Percentiles rank a stretch among this genome's conserved stretches.
Evolutionary conservation across 768 basidiomycete genomes (phyloP).

Genomic region (Lactarius trivialis): DNA sequence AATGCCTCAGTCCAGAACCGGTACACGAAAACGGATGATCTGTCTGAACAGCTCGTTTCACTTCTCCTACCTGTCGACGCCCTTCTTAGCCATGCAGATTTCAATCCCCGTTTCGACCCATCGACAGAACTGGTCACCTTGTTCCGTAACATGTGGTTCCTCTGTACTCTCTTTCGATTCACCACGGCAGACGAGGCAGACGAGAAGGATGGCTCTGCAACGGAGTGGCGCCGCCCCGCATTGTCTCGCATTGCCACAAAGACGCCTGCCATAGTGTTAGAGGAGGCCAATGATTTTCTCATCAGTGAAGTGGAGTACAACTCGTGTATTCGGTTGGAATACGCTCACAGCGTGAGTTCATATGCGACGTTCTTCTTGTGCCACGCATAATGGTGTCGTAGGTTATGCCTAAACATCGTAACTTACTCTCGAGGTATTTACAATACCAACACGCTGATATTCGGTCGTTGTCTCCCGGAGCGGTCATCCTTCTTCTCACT

Average conservation of each 20-base stretch:
- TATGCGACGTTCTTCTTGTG: background rate
- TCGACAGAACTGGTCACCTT: slow-evolving; percentile 58
- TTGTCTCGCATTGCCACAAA: slow-evolving; percentile 75
- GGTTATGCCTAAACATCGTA: slow-evolving; percentile 67
- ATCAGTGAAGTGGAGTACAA: slow-evolving; percentile 91
- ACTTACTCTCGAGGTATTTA: slow-evolving; percentile 56
- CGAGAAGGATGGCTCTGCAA: slow-evolving; percentile 51
- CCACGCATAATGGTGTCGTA: slow-evolving; percentile 28
- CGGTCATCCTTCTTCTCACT: slow-evolving; percentile 76
- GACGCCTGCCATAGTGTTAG: slow-evolving; percentile 79
- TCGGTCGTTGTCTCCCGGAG: slow-evolving; percentile 69
- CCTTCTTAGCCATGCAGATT: slow-evolving; percentile 64
- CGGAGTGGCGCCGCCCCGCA: slow-evolving; percentile 75
- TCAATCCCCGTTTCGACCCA: slow-evolving; percentile 50
- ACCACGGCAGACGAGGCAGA: slow-evolving; percentile 43
- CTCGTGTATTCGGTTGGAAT: slow-evolving; percentile 82
- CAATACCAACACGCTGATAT: slow-evolving; percentile 61
- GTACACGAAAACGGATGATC: slow-evolving; percentile 68
- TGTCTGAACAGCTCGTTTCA: slow-evolving; percentile 82
- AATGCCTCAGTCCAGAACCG: slow-evolving; percentile 63
- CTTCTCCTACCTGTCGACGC: slow-evolving; percentile 89
- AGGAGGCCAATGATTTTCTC: slow-evolving; percentile 74
- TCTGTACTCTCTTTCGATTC: slow-evolving; percentile 83
- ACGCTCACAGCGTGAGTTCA: slow-evolving; percentile 57
- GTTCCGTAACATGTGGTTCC: slow-evolving; percentile 93